phyloP scores from a whole-genome alignment of 164 flowering plant species.

The Santalum album region DNA sequence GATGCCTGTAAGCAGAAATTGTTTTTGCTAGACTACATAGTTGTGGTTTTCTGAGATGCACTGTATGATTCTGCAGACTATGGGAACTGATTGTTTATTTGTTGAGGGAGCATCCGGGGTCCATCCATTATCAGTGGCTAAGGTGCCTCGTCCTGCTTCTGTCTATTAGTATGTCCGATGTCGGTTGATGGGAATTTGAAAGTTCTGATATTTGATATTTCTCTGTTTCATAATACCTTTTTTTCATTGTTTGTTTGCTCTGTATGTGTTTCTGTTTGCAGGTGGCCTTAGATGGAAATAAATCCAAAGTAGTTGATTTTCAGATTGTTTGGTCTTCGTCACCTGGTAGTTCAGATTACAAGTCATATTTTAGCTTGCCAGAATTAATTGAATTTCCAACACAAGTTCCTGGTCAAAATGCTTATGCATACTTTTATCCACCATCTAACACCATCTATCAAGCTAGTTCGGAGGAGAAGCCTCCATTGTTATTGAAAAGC shows the following conservation, averaged over 20 bases:
- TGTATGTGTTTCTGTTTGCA: slow-evolving; percentile 20
- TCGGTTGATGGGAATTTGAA: too few relatives aligned
- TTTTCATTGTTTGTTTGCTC: background rate
- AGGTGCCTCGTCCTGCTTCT: slow-evolving; percentile 29
- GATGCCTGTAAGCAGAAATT: background rate
- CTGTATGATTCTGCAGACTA: slow-evolving; percentile 36
- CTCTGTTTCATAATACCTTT: background rate
- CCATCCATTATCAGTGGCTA: slow-evolving; percentile 68
- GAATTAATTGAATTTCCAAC: slow-evolving; percentile 89
- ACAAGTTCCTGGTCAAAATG: slow-evolving; percentile 64
- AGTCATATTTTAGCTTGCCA: slow-evolving; percentile 63
- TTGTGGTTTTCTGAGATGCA: slow-evolving; percentile 6
- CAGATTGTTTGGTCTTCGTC: slow-evolving; percentile 75
- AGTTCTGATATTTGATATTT: background rate
- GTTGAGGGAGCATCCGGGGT: slow-evolving; percentile 79
- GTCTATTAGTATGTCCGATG: background rate
- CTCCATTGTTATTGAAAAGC: slow-evolving; percentile 74
- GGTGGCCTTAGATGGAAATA: slow-evolving; percentile 55
- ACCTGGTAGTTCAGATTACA: slow-evolving; percentile 41
- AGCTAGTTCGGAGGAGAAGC: slow-evolving; percentile 69
- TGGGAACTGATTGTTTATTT: slow-evolving; percentile 42
- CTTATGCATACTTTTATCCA: slow-evolving; percentile 91
- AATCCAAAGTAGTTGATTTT: slow-evolving; percentile 42
- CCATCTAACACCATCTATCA: slow-evolving; percentile 66
- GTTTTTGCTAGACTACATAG: background rate